These are phyloP conservation scores for Penicillium sp. DNA, from an alignment of 2,329 filamentous ascomycete genomes.

Conservation along the genomic window DNA sequence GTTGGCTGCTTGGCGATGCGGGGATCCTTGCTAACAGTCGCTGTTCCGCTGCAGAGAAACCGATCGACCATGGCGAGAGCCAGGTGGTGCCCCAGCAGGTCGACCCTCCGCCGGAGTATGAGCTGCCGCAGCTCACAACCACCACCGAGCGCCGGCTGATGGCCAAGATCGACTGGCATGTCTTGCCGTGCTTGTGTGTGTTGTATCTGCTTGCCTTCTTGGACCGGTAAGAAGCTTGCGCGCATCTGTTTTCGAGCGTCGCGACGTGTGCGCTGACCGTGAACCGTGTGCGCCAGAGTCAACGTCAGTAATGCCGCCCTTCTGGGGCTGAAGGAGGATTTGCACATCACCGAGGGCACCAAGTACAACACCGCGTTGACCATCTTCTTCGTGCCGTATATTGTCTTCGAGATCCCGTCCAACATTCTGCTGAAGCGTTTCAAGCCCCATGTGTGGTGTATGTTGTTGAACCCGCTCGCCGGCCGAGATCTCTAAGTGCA, in stretches of 20 bases:
- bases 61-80: slow-evolving; percentile 22
- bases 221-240: slow-evolving; percentile 42
- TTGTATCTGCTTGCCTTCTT: slow-evolving; percentile 70
- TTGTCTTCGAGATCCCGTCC: slow-evolving; percentile 63
- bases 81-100: slow-evolving; percentile 14
- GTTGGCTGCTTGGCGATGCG: neutral
- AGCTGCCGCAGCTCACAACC: slow-evolving; percentile 32
- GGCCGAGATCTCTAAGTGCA: too few relatives aligned
- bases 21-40: slow-evolving; percentile 12
- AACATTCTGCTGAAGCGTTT: slow-evolving; percentile 69
- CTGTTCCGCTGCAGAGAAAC: slow-evolving; percentile 6
- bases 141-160: slow-evolving; percentile 61
- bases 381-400: slow-evolving; percentile 79
- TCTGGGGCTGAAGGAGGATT: slow-evolving; percentile 62
- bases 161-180: slow-evolving; percentile 66
- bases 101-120: slow-evolving; percentile 10
- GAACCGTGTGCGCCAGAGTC: slow-evolving; percentile 49
- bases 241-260: neutral
- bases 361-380: slow-evolving; percentile 74
- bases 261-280: slow-evolving; percentile 10
- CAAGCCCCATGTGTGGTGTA: slow-evolving; percentile 64
- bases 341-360: slow-evolving; percentile 52
- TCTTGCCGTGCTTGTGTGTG: slow-evolving; percentile 70
- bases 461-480: slow-evolving; percentile 16
- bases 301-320: slow-evolving; percentile 76